Evolutionary conservation across 2,329 filamentous ascomycete species (phyloP), one percentile per base, ranked within the genome.

Genomic region (Onygenales sp.): DNA sequence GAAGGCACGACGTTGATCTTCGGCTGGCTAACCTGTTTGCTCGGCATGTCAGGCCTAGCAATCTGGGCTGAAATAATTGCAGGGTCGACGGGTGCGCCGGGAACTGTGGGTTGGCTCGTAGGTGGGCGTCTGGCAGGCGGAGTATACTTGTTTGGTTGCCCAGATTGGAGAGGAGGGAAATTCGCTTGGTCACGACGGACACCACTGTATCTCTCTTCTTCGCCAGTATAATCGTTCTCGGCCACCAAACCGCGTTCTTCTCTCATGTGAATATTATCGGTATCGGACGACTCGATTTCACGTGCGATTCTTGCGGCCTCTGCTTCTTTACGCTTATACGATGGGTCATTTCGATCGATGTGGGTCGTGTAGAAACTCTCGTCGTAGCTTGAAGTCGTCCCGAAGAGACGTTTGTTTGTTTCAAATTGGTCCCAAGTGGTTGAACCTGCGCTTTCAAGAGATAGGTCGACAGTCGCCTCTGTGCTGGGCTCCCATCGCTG

Each of bases 181-280:
- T 76, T 73, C 53, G 65, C 64, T 42, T 68, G 65, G 42, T 87
- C 84, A 59, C 92, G 84, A 57, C 85, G 85, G 53, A 98, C 93
- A 66, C 92, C 92, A 65, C 91, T 96, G 72, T 97, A 97, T 67
- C 93, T 96, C 66, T 94, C 91, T 73, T 98, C 93, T 71, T 98
- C 93, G 32, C 79, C 70, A 11, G 82, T 85, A 54, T 80, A 83
- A 50, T 84, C 83, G 51, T 86, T 80, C 41, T 81, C 78, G 8
- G 78, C 75, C 10, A 78, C 79, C n/a, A 82, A 75, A 51, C 89
- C 80, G 64, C 91, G 85, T 74, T 98, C 93, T 71, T 97, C 93
- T 3, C 88, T 87, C 54, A 96, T 81, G 65, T 98, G 93, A 4
- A 85, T 75, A 52, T 93, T 95, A 38, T 81, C 79, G 7, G 89